Evolutionary conservation across 2,329 filamentous ascomycete genomes (phyloP), one percentile per base, ranked within the genome.

Genomic region (Fusarium sp.): DNA sequence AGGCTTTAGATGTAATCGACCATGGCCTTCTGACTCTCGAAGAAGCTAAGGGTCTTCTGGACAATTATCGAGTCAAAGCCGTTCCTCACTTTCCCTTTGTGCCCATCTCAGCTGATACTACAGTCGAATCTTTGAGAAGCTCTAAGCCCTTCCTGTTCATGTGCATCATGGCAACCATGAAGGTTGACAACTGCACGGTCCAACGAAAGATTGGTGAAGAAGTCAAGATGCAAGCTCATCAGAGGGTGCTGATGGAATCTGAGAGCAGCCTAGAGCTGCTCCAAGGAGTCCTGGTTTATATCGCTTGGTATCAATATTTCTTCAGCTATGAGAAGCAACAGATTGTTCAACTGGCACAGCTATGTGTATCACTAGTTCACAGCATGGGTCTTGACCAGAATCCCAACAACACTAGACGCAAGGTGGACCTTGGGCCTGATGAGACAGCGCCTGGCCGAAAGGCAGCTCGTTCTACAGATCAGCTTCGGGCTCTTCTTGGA

Each of bases 231-330:
- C 58, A 63, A 26, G 50, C 37, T 7, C 61, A 63, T 16, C 58
- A 63, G 8, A 34, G 58, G 19, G 61, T 63, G 7, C 16, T 63
- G 8, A 57, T 63, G 58, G 23, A 63, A 13, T 63, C 61, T 12
- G 58, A 63, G 19, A 63, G 43, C 5, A 63, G 50, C 6, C 21
- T 63, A 5, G 61, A 63, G 14, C 52, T 63, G 4, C 58, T 63
- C 0, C 61, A 63, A 14, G 61, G 61, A 0, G 34, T 63, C 5
- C 11, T 63, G 9, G 8, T 63, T 4, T 63, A 63, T 13, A 19
- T 63, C 3, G 58, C 58, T 9, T 63, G 61, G 61, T 63, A 63
- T 6, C 61, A 63, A 18, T 63, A 63, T 26, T 63, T 63, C 1
- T 63, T 63, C 43, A 63, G 58, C 3, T 58, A 49, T 4, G 50